Base-by-base conservation (phyloP, 2,329 filamentous ascomycete genomes). In the Microcera coccophila region DNA sequence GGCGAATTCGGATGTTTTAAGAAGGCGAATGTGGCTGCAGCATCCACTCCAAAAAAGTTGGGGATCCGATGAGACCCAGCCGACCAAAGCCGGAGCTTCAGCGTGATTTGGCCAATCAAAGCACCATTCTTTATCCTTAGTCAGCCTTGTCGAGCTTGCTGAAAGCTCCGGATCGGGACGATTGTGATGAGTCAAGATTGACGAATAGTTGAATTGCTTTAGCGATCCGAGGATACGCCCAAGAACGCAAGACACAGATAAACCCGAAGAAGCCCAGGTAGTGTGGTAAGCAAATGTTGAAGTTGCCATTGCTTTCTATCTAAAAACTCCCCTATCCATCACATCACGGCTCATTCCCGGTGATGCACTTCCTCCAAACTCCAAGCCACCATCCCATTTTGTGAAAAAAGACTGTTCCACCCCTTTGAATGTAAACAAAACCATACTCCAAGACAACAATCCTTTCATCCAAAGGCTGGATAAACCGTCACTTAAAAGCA, bases 381-480 rank as follows among this genome's bases (percentile, higher is more conserved):
- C 45, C 45, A 47, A 47, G 21, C 41, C 38, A 12, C 31, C 33
- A n/a, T 20, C 33, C 50, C 44, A 47, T 49, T 49, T 31, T 47
- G 17, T 48, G 52, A 53, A 52, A 50, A 54, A 48, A 53, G 40
- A 50, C 48, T 10, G 15, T 5, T 19, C 51, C 53, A 53, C 55
- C 52, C 51, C 45, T 41, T 51, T 50, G 55, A 59, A 60, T 50
- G 44, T 56, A 59, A 57, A 37, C 56, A 49, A 56, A 49, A 39
- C 48, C 53, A 52, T 59, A 52, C 54, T 58, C 55, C 53, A 55
- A 61, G 46, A 50, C 58, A 45, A 48, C 58, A 61, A 61, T 58
- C 58, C 57, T 34, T 55, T 51, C 45, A 44, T 48, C 40, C 54
- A 44, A 17, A 22, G 37, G 34, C 21, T 39, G 39, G 36, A 22